A percentile compares a stretch with the other conserved stretches of the same genome.
These are phyloP conservation scores for Vanrija sp. DNA, from an alignment of 1,284 basidiomycete genomes.

Conservation along the genomic window DNA sequence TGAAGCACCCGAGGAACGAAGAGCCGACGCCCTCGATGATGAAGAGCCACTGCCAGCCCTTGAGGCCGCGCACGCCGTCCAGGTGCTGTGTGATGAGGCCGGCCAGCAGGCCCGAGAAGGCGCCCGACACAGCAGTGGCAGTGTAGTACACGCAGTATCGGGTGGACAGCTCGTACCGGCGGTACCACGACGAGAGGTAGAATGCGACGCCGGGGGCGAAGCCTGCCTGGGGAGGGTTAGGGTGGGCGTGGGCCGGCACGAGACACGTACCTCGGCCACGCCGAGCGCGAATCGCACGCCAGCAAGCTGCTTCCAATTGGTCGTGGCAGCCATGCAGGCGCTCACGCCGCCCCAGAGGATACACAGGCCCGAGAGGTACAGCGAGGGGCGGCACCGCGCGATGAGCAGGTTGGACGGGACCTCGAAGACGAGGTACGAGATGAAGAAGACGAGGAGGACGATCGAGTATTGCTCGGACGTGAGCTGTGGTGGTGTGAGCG, in stretches of 20 bases:
- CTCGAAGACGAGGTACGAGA: constrained; percentile 38
- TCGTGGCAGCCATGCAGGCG: constrained; percentile 37
- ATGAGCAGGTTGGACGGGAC: constrained; percentile 40
- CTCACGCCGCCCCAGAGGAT: constrained; percentile 41
- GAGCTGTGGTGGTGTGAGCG: constrained; percentile 8
- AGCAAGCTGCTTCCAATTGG: constrained; percentile 37
- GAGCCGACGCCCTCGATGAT: constrained; percentile 42
- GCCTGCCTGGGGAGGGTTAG: constrained; percentile 20
- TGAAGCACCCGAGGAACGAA: constrained; percentile 31
- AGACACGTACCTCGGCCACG: constrained; percentile 16
- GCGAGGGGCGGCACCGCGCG: constrained; percentile 34
- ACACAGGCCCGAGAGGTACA: constrained; percentile 39
- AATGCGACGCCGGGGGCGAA: constrained; percentile 40
- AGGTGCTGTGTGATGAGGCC: constrained; percentile 33
- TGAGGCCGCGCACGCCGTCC: constrained; percentile 36
- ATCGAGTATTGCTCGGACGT: constrained; percentile 46
- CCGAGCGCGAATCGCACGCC: constrained; percentile 36
- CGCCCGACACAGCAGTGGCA: constrained; percentile 48
- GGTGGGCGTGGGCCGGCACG: too few species aligned
- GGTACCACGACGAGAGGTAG: constrained; percentile 34
- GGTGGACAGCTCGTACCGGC: constrained; percentile 37
- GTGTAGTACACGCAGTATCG: constrained; percentile 47
- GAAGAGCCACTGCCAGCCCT: constrained; percentile 48
- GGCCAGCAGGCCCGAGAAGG: constrained; percentile 47
- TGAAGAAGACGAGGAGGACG: constrained; percentile 34